Evolutionary conservation across 495 filamentous ascomycete species (phyloP).

Genomic region (Podospora didyma): DNA sequence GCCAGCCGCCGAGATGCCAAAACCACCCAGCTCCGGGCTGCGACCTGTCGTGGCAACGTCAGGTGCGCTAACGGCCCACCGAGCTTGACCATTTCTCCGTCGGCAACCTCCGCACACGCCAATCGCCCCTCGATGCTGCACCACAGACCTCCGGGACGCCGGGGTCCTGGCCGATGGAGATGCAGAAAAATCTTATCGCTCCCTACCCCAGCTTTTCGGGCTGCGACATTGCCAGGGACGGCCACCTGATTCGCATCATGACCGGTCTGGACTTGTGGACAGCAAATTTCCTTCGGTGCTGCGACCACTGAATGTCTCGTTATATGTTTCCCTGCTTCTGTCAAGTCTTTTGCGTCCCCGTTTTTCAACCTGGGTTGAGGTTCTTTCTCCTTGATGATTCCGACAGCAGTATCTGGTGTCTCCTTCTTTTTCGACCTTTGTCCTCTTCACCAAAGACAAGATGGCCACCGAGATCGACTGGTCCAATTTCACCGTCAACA

Average conservation of each 20-base stretch:
- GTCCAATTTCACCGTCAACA: neutral
- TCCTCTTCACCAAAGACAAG: no score
- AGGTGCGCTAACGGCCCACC: conserved; percentile 1
- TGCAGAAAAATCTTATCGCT: neutral
- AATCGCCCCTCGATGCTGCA: conserved; percentile 1
- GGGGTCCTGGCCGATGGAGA: neutral
- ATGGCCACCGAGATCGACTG: neutral
- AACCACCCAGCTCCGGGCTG: conserved; percentile 11
- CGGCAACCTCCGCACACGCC: neutral
- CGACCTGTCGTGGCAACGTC: conserved; percentile 8
- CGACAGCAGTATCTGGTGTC: no score
- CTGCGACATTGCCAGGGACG: conserved; percentile 2
- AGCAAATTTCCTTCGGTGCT: neutral
- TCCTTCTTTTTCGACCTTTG: no score
- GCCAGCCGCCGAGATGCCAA: conserved; percentile 2
- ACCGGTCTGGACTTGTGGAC: neutral
- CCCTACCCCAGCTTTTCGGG: conserved; percentile 12
- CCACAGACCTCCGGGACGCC: neutral
- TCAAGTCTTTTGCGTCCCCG: no score
- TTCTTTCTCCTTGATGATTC: no score
- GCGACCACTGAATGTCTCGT: neutral
- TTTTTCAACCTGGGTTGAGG: no score
- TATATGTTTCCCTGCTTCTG: neutral
- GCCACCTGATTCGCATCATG: neutral
- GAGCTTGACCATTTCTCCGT: neutral